Percentiles rank a stretch among this genome's conserved stretches.
Evolutionary conservation across 768 basidiomycete species (phyloP).

Genomic region (Asterophora lycoperdoides): DNA sequence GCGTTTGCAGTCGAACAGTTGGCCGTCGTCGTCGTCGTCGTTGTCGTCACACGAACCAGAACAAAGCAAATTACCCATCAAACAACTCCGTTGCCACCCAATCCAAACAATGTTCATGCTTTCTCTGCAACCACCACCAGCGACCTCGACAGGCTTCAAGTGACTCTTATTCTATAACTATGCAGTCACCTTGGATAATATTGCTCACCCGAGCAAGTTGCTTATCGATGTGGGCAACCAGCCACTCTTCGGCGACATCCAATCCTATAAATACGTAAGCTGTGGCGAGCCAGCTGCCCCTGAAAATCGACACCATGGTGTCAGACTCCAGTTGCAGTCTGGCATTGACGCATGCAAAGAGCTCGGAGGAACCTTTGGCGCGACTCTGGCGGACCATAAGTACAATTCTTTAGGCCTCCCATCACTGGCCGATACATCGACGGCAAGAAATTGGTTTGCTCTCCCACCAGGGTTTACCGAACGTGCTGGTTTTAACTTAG

Average conservation of each 20-base stretch:
- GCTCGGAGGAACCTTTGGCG: too few species aligned
- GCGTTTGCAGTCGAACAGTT: slow-evolving; percentile 19
- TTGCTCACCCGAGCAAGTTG: not conserved
- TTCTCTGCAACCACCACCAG: not conserved
- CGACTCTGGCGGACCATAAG: too few species aligned
- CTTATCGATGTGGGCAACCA: not conserved
- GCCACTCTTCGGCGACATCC: not conserved
- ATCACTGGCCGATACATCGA: too few species aligned
- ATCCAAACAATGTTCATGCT: slow-evolving; percentile 1
- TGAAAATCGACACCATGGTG: too few species aligned
- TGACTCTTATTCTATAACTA: not conserved
- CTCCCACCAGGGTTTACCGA: too few species aligned
- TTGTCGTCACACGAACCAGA: slow-evolving; percentile 26
- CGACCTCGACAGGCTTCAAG: not conserved
- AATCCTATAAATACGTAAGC: not conserved
- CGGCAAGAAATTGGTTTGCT: too few species aligned
- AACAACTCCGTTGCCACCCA: slow-evolving; percentile 15
- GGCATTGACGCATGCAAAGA: too few species aligned
- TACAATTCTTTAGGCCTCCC: too few species aligned
- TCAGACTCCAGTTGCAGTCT: too few species aligned
- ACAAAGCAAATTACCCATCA: slow-evolving; percentile 17
- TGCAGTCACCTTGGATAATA: not conserved
- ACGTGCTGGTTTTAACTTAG: too few species aligned
- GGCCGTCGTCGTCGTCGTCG: slow-evolving; percentile 31
- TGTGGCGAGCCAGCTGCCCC: not conserved